A percentile compares a stretch with the other conserved stretches of the same genome.
Conservation (phyloP, 768 basidiomycete species). For the Xanthoconium stramineum region DNA sequence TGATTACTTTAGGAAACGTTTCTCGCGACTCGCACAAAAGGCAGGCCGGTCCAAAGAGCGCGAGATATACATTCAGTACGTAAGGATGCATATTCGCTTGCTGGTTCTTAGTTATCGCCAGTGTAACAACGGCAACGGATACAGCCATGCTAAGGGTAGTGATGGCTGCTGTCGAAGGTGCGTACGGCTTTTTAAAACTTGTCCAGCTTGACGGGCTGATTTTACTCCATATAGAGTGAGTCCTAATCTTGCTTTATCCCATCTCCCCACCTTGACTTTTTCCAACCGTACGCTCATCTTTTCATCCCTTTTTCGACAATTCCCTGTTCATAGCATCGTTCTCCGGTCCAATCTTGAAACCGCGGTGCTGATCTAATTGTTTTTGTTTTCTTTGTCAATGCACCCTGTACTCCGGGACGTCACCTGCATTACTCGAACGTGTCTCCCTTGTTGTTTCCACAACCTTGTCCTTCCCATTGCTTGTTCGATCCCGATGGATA, state of each 20-base stretch:
- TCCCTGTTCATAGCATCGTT: conserved; percentile 31
- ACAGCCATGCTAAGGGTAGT: conserved; percentile 85
- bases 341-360: conserved; percentile 36
- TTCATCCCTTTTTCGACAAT: conserved; percentile 13
- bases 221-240: conserved; percentile 56
- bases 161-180: conserved; percentile 96
- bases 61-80: conserved; percentile 93
- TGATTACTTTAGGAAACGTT: conserved; percentile 88
- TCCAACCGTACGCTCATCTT: conserved; percentile 28
- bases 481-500: conserved; percentile 17
- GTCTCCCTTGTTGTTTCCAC: conserved; percentile 16
- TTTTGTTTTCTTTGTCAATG: conserved; percentile 20
- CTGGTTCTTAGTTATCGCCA: conserved; percentile 27
- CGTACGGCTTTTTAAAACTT: conserved; percentile 23
- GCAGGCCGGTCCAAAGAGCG: conserved; percentile 81
- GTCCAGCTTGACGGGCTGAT: conserved; percentile 11
- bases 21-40: conserved; percentile 78
- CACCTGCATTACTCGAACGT: conserved; percentile 7
- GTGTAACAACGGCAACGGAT: conserved; percentile 89
- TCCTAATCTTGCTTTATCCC: conserved; percentile 30
- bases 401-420: conserved; percentile 14
- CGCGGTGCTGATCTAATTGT: conserved; percentile 32
- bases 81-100: conserved; percentile 15
- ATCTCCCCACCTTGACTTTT: conserved; percentile 19
- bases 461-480: conserved; percentile 17